Evolutionary conservation across 805 yeast species (phyloP), one percentile per base, ranked within the genome.

Genomic region (Suhomyces sp.): DNA sequence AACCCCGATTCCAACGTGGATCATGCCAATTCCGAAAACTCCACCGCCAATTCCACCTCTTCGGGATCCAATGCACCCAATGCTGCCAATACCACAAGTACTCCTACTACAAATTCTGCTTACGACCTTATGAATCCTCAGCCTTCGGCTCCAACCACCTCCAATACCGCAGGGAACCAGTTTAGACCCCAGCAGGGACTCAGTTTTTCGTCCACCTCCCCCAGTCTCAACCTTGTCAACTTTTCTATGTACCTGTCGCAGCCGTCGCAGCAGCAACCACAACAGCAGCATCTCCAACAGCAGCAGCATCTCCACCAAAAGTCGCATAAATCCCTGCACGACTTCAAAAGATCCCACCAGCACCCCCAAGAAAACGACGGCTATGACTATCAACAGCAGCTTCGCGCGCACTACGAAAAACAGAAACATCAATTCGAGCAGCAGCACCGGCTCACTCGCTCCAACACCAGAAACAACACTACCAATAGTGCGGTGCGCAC

Each of bases 141-240:
- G 38, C 44, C 50, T 33, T 19, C 56, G 15, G 31, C 46, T 7
- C 27, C 51, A 10, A 46, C 26, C 10, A 47, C 49, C 31, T 27
- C 42, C 35, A 38, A 19, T 15, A 42, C 53, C 6, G 46, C 60
- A 6, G 59, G 62, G 12, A 60, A 60, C 52, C 70, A 65, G 35
- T 67, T 66, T 55, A 60, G 60, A 29, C 69, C 68, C 3, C 67
- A 64, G 23, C 65, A 63, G 53, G 66, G 68, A 19, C 58, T 67
- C 24, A 64, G 57, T 51, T 67, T 66, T 44, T 48, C 61, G n/a
- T 54, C 57, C 26, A 59, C 58, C 8, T 53, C 60, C 15, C 56
- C 64, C 13, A 54, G 49, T 24, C 50, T 51, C 41, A 52, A 51
- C 45, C 56, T 53, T 7, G 46, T 49, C 45, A 57, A 54, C 42